phyloP scores from a whole-genome alignment of 1,284 basidiomycete species.

The Naganishia sp. region DNA sequence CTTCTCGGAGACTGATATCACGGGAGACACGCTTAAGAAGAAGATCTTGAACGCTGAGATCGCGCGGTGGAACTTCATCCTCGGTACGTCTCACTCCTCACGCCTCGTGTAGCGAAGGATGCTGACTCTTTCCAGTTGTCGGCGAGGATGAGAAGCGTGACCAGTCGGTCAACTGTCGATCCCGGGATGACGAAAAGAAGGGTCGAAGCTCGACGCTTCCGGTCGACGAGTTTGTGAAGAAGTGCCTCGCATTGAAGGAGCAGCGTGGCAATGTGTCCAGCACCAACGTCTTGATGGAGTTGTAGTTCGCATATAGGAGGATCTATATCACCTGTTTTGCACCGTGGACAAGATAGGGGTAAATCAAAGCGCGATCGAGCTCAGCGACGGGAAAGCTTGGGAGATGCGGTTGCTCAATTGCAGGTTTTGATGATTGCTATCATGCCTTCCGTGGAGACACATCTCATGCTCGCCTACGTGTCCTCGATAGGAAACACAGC shows the following conservation, averaged over 20 bases:
- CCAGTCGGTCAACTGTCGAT: constrained; percentile 88
- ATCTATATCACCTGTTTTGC: background rate
- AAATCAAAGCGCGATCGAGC: no score
- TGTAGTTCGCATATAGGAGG: constrained; percentile 1
- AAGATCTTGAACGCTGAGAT: constrained; percentile 93
- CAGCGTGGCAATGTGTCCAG: constrained; percentile 40
- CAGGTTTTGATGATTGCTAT: no score
- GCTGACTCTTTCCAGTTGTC: constrained; percentile 66
- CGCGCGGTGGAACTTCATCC: constrained; percentile 94
- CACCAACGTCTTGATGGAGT: constrained; percentile 18
- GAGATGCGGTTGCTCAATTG: no score
- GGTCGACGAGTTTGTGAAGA: constrained; percentile 45
- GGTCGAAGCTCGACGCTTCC: constrained; percentile 51
- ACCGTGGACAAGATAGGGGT: no score
- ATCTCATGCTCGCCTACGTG: no score
- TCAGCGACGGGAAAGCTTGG: no score
- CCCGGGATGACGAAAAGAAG: constrained; percentile 75
- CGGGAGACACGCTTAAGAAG: constrained; percentile 90
- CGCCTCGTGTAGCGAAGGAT: background rate
- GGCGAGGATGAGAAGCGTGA: constrained; percentile 87
- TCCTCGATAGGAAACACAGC: no score
- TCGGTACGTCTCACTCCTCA: constrained; percentile 62
- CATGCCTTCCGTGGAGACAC: no score
- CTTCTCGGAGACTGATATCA: constrained; percentile 89
- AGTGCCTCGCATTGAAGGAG: constrained; percentile 46